These are phyloP conservation scores for Colletotrichum scovillei DNA, from an alignment of 2,329 filamentous ascomycete genomes.

Conservation along the genomic window DNA sequence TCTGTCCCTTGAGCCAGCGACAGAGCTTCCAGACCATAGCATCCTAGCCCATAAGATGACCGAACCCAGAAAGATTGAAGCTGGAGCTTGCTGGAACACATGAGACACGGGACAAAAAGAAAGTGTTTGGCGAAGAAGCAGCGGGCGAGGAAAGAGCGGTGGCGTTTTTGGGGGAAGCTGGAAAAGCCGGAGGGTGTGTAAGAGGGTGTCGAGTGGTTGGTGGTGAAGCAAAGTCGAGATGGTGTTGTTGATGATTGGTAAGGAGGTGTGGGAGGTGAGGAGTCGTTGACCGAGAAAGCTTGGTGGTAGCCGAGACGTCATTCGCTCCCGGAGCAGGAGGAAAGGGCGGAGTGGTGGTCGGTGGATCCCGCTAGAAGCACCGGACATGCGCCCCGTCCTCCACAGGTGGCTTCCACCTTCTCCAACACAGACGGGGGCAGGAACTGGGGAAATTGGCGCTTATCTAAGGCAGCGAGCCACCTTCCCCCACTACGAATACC, in stretches of 20 bases:
- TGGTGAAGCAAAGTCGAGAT: background rate
- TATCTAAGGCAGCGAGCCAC: background rate
- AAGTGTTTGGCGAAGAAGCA: background rate
- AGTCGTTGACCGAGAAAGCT: background rate
- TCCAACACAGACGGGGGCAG: background rate
- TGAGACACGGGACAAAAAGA: background rate
- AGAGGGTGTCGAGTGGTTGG: background rate
- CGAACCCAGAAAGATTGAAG: background rate
- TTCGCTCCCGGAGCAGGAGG: background rate
- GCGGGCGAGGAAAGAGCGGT: background rate
- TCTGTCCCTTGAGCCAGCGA: background rate
- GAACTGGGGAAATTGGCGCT: background rate
- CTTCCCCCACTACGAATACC: no score
- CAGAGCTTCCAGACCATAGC: background rate
- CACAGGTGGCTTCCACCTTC: background rate
- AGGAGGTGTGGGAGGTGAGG: background rate
- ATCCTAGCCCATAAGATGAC: background rate
- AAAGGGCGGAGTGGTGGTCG: background rate
- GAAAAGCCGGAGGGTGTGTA: background rate
- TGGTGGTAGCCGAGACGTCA: background rate
- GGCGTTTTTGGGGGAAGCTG: background rate
- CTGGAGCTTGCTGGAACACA: background rate
- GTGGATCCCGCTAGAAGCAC: background rate
- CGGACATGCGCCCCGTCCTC: background rate
- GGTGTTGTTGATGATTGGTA: no score